Evolutionary conservation across 345 rosid species (phyloP).

Genomic region (Rhizophora apiculata): DNA sequence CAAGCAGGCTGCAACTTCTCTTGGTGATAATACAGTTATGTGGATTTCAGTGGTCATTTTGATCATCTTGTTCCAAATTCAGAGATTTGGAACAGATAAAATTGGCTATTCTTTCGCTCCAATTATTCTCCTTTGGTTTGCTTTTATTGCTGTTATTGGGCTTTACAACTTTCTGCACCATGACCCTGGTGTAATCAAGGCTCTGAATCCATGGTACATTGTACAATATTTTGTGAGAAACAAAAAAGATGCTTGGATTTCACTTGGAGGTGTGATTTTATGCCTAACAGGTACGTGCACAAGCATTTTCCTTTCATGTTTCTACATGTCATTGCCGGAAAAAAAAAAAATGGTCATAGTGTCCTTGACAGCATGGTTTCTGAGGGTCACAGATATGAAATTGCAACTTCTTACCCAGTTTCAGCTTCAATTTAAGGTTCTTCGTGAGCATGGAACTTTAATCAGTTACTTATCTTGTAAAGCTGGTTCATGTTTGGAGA

Average conservation of each 20-base stretch:
- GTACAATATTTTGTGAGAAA: constrained; percentile 41
- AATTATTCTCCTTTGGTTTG: constrained; percentile 40
- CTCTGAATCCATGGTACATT: constrained; percentile 41
- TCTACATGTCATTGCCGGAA: too few relatives aligned
- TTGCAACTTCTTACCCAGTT: too few relatives aligned
- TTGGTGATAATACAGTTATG: constrained; percentile 24
- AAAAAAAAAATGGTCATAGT: too few relatives aligned
- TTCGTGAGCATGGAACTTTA: too few relatives aligned
- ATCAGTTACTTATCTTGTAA: too few relatives aligned
- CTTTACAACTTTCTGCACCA: constrained; percentile 35
- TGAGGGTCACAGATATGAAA: too few relatives aligned
- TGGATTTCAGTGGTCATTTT: constrained; percentile 43
- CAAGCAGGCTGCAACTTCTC: constrained; percentile 21
- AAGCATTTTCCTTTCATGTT: not conserved
- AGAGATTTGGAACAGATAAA: constrained; percentile 48
- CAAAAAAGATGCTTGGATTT: constrained; percentile 41
- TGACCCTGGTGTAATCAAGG: constrained; percentile 35
- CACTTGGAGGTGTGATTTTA: constrained; percentile 50
- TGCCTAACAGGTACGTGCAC: constrained; percentile 33
- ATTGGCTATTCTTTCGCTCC: constrained; percentile 50
- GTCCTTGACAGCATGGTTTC: too few relatives aligned
- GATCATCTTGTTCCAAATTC: constrained; percentile 40
- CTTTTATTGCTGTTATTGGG: constrained; percentile 33
- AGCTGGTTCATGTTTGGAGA: too few relatives aligned
- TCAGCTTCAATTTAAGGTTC: too few relatives aligned